A percentile compares a stretch with the other conserved stretches of the same genome.
phyloP scores from a whole-genome alignment of 352 stramenopile species.

The Phytophthora cajani region DNA sequence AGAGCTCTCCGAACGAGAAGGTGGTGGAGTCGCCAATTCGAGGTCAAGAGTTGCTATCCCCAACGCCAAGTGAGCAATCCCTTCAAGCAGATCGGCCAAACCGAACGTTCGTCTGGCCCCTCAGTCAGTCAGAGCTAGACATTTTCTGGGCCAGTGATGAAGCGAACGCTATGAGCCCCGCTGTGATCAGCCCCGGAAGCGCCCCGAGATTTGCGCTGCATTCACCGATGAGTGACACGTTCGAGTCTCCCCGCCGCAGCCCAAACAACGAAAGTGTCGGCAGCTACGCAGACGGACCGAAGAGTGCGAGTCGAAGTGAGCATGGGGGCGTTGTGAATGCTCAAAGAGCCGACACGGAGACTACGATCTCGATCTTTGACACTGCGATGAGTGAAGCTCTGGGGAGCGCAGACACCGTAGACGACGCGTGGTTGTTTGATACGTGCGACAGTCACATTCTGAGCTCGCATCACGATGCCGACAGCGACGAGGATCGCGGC shows the following conservation, averaged over 20 bases:
- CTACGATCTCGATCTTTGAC: conserved; percentile 33
- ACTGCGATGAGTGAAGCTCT: conserved; percentile 30
- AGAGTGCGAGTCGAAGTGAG: conserved; percentile 24
- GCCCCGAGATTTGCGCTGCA: neutral
- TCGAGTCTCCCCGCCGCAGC: conserved; percentile 27
- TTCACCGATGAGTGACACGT: conserved; percentile 8
- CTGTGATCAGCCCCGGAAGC: conserved; percentile 6
- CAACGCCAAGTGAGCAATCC: conserved; percentile 18
- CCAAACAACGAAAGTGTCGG: conserved; percentile 27
- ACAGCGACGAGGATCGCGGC: conserved; percentile 26
- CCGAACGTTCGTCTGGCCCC: conserved; percentile 26
- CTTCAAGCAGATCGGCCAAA: conserved; percentile 16
- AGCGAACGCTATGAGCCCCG: conserved; percentile 8
- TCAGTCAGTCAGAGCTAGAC: conserved; percentile 29
- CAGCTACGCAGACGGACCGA: conserved; percentile 9
- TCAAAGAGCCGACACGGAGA: conserved; percentile 43
- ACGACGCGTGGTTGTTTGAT: conserved; percentile 42
- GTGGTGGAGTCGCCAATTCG: conserved; percentile 3
- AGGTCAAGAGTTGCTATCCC: conserved; percentile 12
- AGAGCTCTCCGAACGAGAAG: conserved; percentile 18
- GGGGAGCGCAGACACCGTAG: conserved; percentile 24
- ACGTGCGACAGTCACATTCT: conserved; percentile 12
- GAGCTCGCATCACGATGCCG: conserved; percentile 5
- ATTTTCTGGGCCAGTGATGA: conserved; percentile 27
- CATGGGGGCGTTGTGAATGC: conserved; percentile 19